Base-by-base conservation (phyloP, 164 flowering plant species). In the Vitis riparia region DNA sequence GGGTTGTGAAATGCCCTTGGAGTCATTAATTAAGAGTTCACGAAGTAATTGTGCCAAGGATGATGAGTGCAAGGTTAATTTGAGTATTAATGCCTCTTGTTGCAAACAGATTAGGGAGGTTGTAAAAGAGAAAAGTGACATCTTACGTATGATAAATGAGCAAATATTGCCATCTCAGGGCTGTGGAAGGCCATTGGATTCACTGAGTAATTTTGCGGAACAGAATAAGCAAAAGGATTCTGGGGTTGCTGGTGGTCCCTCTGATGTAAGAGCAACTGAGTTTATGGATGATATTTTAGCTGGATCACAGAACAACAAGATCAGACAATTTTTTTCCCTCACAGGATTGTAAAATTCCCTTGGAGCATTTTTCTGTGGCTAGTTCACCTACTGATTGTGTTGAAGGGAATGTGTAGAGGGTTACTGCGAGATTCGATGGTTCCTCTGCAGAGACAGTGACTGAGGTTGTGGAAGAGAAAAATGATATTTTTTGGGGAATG, bases 391-490 rank as follows among this genome's bases (percentile, higher is more conserved):
- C 60, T 67, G 13, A 61, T 19, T 17, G 15, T 44, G 23, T 14
- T 51, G 59, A 56, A 32, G 48, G 16, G 52, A 48, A 44, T 17
- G 73, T 66, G 16, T 63, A 56, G 48, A 60, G 16, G 52, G 71
- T 66, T 59, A 57, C 63, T 50, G 68, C 15, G 30, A 62, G 30
- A 71, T 55, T 59, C 15, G n/a, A 10, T 50, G 49, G 37, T 60
- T 48, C 51, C 13, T 61, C 59, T 10, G 51, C 53, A 15, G 75
- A 60, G 16, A 16, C 63, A 15, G 58, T 17, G 44, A 51, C 55
- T 49, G 76, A 66, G 29, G 32, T 16, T 68, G 16, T 48, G 48
- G 73, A 71, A 65, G 81, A 72, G 52, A 68, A 74, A 19, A 50
- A 57, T 55, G 72, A 78, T 66, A 32, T 48, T 27, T 58, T 58